Evolutionary conservation across 2,329 filamentous ascomycete genomes (phyloP).

Genomic region (Trichoderma semiorbis): DNA sequence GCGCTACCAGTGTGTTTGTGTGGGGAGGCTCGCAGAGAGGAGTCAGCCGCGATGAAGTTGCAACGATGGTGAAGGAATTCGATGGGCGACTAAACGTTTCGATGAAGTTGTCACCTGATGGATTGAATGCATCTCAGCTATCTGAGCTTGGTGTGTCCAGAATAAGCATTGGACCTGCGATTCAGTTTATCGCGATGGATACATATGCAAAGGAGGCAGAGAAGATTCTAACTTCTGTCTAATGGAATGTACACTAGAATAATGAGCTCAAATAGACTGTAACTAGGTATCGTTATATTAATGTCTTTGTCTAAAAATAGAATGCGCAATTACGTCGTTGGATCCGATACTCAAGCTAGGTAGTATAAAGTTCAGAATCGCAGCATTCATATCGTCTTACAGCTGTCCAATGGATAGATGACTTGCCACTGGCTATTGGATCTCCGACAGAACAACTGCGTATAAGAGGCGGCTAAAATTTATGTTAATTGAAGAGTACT

Average conservation of each 20-base stretch:
- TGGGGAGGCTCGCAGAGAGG: not conserved
- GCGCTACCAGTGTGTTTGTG: not conserved
- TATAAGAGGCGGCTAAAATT: too few relatives aligned
- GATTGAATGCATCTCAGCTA: not conserved
- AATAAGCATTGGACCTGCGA: not conserved
- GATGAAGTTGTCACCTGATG: not conserved
- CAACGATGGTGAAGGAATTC: not conserved
- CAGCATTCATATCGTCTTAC: not conserved
- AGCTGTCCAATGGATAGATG: not conserved
- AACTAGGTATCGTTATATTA: not conserved
- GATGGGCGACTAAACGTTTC: not conserved
- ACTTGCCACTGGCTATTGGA: too few relatives aligned
- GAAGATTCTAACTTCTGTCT: not conserved
- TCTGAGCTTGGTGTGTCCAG: not conserved
- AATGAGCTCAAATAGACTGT: not conserved
- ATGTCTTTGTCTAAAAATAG: not conserved
- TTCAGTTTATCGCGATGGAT: not conserved
- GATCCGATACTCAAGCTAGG: not conserved
- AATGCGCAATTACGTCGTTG: not conserved
- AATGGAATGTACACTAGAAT: not conserved
- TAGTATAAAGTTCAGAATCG: not conserved
- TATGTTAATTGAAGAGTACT: too few relatives aligned
- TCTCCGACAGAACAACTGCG: too few relatives aligned
- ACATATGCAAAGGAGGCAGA: not conserved
- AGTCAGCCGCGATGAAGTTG: not conserved